phyloP scores from a whole-genome alignment of 148 eudicot species.

The Pouteria glomerata region DNA sequence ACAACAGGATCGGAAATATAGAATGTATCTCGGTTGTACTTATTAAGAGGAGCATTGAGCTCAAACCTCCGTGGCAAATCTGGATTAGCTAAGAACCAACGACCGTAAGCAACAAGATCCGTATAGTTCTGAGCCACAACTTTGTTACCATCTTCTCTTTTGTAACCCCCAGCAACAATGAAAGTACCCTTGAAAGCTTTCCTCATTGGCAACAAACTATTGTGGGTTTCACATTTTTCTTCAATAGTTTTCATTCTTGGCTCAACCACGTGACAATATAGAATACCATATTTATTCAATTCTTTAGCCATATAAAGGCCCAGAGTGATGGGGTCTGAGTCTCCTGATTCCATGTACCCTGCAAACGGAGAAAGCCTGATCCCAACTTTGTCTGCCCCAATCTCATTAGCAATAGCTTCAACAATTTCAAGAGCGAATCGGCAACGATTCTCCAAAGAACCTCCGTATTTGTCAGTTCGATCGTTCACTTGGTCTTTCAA shows the following conservation, averaged over 20 bases:
- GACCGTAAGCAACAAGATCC: slow-evolving; percentile 45
- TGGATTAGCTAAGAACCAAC: slow-evolving; percentile 42
- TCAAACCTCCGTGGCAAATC: slow-evolving; percentile 40
- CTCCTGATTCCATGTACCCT: slow-evolving; percentile 30
- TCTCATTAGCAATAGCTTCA: slow-evolving; percentile 30
- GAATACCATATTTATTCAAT: slow-evolving; percentile 15
- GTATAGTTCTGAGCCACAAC: slow-evolving; percentile 22
- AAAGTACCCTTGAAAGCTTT: slow-evolving; percentile 42
- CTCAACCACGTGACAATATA: slow-evolving; percentile 30
- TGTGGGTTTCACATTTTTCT: slow-evolving; percentile 11
- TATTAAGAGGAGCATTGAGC: slow-evolving; percentile 40
- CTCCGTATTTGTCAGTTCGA: slow-evolving; percentile 45
- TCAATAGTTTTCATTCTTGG: slow-evolving; percentile 25
- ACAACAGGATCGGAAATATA: slow-evolving; percentile 41
- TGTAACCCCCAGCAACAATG: slow-evolving; percentile 46
- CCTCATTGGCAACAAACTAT: slow-evolving; percentile 27
- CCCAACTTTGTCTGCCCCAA: slow-evolving; percentile 43
- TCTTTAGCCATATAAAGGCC: slow-evolving; percentile 30
- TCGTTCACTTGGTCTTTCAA: slow-evolving; percentile 40
- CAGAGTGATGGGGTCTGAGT: slow-evolving; percentile 31
- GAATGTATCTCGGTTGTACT: slow-evolving; percentile 42
- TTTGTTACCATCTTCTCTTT: slow-evolving; percentile 34
- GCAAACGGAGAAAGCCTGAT: slow-evolving; percentile 41
- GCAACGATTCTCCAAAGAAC: slow-evolving; percentile 43
- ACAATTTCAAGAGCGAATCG: slow-evolving; percentile 37